Percentiles rank a stretch among this genome's conserved stretches.
These are phyloP conservation scores for Alternaria gaisen DNA, from an alignment of 2,329 filamentous ascomycete genomes.

Conservation along the genomic window DNA sequence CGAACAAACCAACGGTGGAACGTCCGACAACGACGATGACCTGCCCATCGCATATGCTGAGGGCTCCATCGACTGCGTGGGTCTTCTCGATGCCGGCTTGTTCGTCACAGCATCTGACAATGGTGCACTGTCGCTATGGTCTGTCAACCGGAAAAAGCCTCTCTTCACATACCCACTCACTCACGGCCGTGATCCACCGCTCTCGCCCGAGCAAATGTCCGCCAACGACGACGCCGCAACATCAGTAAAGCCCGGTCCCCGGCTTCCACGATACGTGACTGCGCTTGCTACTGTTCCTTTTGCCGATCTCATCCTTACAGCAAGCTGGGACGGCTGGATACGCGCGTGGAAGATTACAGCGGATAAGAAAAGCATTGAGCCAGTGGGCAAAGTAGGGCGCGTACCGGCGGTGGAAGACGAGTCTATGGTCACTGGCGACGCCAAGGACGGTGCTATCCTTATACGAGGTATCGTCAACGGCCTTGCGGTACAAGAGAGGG, in stretches of 20 bases:
- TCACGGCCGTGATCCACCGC: slow-evolving; percentile 81
- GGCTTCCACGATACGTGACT: slow-evolving; percentile 84
- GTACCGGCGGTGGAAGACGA: slow-evolving; percentile 32
- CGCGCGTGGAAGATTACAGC: slow-evolving; percentile 81
- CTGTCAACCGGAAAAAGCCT: slow-evolving; percentile 92
- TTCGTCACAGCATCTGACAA: slow-evolving; percentile 97
- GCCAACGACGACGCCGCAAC: slow-evolving; percentile 68
- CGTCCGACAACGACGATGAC: slow-evolving; percentile 54
- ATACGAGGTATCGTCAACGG: slow-evolving; percentile 87
- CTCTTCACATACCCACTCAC: slow-evolving; percentile 80
- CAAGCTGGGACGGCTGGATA: slow-evolving; percentile 92
- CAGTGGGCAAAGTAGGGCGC: slow-evolving; percentile 71
- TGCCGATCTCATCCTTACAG: slow-evolving; percentile 87
- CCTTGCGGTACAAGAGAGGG: slow-evolving; percentile 85
- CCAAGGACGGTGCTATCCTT: slow-evolving; percentile 33
- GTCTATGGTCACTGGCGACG: slow-evolving; percentile 15
- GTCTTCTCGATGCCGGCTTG: slow-evolving; percentile 85
- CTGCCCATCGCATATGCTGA: slow-evolving; percentile 63
- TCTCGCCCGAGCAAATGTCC: slow-evolving; percentile 73
- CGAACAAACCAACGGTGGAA: slow-evolving; percentile 47
- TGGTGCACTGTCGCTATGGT: slow-evolving; percentile 87
- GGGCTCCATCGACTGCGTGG: slow-evolving; percentile 90
- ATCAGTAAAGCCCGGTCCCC: slow-evolving; percentile 59
- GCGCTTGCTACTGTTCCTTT: slow-evolving; percentile 87
- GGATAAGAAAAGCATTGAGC: slow-evolving; percentile 78